phyloP scores from a whole-genome alignment of 352 stramenopile species.

The Phytophthora capsici region DNA sequence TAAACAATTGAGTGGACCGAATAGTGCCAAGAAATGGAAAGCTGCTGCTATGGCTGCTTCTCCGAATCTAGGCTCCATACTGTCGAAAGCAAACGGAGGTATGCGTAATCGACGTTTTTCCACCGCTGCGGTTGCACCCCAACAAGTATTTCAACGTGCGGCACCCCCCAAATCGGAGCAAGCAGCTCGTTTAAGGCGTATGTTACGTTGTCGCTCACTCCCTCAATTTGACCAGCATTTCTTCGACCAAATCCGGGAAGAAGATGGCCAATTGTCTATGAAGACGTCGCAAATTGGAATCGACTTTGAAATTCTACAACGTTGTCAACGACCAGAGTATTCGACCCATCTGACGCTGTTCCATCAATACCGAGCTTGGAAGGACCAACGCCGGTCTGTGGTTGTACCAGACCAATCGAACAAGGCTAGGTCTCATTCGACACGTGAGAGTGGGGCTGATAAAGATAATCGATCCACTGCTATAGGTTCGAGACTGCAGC shows the following conservation, averaged over 20 bases:
- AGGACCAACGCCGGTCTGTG: slow-evolving; percentile 3
- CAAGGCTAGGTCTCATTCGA: slow-evolving; percentile 2
- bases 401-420: slow-evolving; percentile 10
- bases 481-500: slow-evolving; percentile 4
- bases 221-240: slow-evolving; percentile 50
- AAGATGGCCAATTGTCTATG: slow-evolving; percentile 1
- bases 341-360: slow-evolving; percentile 52
- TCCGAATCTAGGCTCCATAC: slow-evolving; percentile 11
- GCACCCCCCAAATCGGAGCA: slow-evolving; percentile 6
- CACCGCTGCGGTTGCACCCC: neutral
- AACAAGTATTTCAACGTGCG: neutral
- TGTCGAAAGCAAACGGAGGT: slow-evolving; percentile 9
- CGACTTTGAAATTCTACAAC: slow-evolving; percentile 68
- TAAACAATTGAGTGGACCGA: neutral
- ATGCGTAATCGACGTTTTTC: slow-evolving; percentile 13
- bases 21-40: slow-evolving; percentile 22
- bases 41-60: slow-evolving; percentile 13
- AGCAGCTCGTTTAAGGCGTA: slow-evolving; percentile 19
- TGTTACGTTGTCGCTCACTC: slow-evolving; percentile 56
- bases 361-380: slow-evolving; percentile 46
- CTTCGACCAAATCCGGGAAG: slow-evolving; percentile 38
- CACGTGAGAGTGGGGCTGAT: neutral
- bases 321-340: slow-evolving; percentile 54
- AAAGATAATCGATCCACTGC: neutral
- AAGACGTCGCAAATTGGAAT: slow-evolving; percentile 24